These are phyloP conservation scores for Furcasterigmium sp. DNA, from an alignment of 2,329 filamentous ascomycete species.

Conservation along the genomic window DNA sequence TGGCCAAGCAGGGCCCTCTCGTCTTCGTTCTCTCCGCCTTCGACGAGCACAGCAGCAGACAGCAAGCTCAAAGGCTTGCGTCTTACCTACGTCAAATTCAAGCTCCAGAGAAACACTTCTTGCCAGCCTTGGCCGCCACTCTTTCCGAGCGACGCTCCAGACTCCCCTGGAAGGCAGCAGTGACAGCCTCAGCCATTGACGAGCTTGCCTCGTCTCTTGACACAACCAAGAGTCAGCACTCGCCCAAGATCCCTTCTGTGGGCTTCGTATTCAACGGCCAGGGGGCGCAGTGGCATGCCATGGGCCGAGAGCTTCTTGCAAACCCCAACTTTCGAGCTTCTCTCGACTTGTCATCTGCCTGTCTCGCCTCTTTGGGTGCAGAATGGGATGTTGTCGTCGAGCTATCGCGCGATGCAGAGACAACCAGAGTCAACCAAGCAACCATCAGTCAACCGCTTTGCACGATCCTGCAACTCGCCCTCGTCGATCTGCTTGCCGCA, in stretches of 20 bases:
- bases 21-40: neutral
- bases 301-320: constrained; percentile 10
- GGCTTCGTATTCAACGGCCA: constrained; percentile 15
- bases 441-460: constrained; percentile 29
- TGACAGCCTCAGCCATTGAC: neutral
- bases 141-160: neutral
- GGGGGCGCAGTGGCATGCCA: constrained; percentile 12
- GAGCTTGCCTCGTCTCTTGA: neutral
- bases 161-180: neutral
- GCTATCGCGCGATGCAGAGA: constrained; percentile 14
- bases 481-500: constrained; percentile 26
- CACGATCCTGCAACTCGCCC: constrained; percentile 36
- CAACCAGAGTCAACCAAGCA: neutral
- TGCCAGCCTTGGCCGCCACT: neutral
- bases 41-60: neutral
- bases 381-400: neutral
- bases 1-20: neutral
- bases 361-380: neutral
- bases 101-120: neutral
- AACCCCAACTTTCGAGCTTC: neutral
- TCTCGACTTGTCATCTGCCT: neutral
- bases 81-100: neutral
- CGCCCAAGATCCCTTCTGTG: neutral
- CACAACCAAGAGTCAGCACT: neutral
- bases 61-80: neutral